These are phyloP conservation scores for Glomus cerebriforme DNA, from an alignment of 192 early-diverging fungal genomes.

Conservation along the genomic window DNA sequence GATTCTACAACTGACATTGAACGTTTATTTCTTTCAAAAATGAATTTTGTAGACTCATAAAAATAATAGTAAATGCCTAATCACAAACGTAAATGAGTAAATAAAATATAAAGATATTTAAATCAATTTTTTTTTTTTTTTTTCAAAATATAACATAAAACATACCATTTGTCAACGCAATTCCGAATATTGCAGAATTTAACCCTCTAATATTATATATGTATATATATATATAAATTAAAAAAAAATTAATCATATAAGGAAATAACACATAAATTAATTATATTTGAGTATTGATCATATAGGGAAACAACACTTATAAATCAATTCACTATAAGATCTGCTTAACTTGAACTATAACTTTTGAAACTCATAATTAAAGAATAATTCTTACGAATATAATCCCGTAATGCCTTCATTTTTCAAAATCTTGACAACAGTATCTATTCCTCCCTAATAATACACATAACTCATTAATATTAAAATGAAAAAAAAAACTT, in stretches of 20 bases:
- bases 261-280: background rate
- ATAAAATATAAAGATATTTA: background rate
- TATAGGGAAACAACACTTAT: background rate
- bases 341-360: too few species aligned
- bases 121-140: too few species aligned
- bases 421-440: conserved; percentile 84
- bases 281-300: too few species aligned
- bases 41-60: conserved; percentile 87
- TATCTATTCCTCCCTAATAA: conserved; percentile 63
- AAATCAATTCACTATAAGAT: too few species aligned
- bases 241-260: background rate
- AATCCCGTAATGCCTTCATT: conserved; percentile 87
- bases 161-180: conserved; percentile 89
- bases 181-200: conserved; percentile 93
- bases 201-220: conserved; percentile 72
- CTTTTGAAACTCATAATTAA: background rate
- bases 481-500: background rate
- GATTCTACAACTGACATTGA: conserved; percentile 85
- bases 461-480: background rate
- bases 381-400: conserved; percentile 72
- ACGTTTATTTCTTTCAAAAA: conserved; percentile 67
- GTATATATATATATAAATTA: background rate
- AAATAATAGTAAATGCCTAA: conserved; percentile 73
- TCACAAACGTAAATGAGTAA: background rate
- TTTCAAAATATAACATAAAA: background rate